Percentiles rank a stretch among this genome's conserved stretches.
Evolutionary conservation across 2,329 filamentous ascomycete genomes (phyloP).

Genomic region (Madurella fahalii): DNA sequence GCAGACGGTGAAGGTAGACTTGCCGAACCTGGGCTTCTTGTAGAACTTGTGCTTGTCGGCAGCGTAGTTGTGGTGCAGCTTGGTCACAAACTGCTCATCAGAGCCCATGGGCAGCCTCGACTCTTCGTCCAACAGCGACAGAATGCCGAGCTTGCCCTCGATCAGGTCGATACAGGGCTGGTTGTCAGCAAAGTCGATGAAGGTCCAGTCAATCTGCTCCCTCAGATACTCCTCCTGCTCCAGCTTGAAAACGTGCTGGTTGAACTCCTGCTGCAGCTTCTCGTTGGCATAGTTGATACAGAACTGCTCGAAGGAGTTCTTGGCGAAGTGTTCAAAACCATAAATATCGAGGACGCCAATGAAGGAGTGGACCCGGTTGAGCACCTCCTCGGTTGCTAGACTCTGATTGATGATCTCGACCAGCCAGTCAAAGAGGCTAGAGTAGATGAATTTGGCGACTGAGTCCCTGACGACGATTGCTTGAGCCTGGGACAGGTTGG

Average conservation of each 20-base stretch:
- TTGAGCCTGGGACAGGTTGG: constrained; percentile 89
- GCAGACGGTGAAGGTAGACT: constrained; percentile 95
- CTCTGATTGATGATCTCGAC: constrained; percentile 95
- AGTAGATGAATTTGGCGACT: constrained; percentile 98
- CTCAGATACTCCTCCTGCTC: constrained; percentile 97
- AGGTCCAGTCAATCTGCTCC: constrained; percentile 98
- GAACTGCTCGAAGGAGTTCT: constrained; percentile 99
- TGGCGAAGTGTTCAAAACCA: constrained; percentile 97
- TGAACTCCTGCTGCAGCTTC: constrained; percentile 98
- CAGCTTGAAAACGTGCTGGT: constrained; percentile 97
- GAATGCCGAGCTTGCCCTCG: constrained; percentile 89
- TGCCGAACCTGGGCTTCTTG: constrained; percentile 97
- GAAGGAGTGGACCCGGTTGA: constrained; percentile 79
- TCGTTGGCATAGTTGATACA: constrained; percentile 99
- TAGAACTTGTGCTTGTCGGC: constrained; percentile 92
- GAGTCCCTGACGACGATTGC: constrained; percentile 93
- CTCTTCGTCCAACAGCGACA: constrained; percentile 92
- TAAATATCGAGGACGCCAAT: constrained; percentile 99
- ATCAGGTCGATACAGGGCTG: constrained; percentile 98
- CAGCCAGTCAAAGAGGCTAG: constrained; percentile 96
- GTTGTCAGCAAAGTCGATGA: constrained; percentile 99
- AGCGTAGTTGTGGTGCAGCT: constrained; percentile 90
- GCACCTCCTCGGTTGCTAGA: constrained; percentile 81
- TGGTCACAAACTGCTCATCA: constrained; percentile 94
- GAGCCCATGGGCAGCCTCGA: constrained; percentile 95